Percentiles rank a stretch among this genome's conserved stretches.
Evolutionary conservation across 176 grass and related monocot genomes (phyloP).

Genomic region (Triticum monococcum): DNA sequence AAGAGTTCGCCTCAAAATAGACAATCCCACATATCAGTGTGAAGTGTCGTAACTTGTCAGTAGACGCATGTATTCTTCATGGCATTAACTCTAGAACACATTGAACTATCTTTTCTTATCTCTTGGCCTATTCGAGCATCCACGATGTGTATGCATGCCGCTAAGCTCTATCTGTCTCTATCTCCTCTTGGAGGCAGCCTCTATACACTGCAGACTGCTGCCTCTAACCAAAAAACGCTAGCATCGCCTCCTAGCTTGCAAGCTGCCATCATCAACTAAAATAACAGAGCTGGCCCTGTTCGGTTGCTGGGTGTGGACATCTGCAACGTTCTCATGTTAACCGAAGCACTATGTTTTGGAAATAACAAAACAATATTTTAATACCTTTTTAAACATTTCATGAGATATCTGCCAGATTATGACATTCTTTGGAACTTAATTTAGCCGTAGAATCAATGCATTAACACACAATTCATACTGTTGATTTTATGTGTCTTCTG

Average conservation of each 20-base stretch:
- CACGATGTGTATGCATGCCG: too few species aligned
- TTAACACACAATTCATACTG: background rate
- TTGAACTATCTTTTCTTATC: background rate
- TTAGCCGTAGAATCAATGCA: background rate
- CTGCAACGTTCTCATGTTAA: background rate
- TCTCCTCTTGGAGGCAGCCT: background rate
- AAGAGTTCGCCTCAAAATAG: background rate
- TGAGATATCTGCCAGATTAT: constrained; percentile 1
- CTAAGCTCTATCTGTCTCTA: background rate
- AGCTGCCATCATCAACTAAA: background rate
- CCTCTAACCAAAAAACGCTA: background rate
- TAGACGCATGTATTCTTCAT: background rate
- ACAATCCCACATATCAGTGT: background rate
- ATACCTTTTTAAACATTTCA: background rate
- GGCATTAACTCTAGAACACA: background rate
- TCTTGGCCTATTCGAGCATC: background rate
- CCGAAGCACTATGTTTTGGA: background rate
- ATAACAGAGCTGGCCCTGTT: background rate
- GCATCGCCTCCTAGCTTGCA: background rate
- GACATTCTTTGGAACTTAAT: background rate
- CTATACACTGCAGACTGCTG: background rate
- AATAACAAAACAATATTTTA: background rate
- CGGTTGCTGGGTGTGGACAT: background rate
- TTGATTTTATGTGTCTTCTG: background rate
- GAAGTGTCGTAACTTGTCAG: background rate